Base-by-base conservation (phyloP, 805 yeast genomes). In the Jamesozyma rosinii region DNA sequence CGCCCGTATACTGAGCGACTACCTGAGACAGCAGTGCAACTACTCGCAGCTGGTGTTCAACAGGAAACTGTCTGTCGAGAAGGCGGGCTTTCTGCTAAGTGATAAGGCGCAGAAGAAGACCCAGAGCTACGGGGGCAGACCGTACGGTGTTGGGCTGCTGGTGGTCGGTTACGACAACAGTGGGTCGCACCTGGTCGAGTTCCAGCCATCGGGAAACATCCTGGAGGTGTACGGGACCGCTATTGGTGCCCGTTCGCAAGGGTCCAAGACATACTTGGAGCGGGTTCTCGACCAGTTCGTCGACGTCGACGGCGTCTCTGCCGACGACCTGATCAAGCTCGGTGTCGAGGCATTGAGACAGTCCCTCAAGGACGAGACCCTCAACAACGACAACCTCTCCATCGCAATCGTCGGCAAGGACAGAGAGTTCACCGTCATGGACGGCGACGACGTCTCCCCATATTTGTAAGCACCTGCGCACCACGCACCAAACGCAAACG, bases 171-270 rank as follows among this genome's bases (percentile, higher is more conserved):
- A 77, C 63, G 99, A 92, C 62, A 95, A 85, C 60, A 76, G 87
- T 26, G 98, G 98, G 13, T 83, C 97, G 8, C 98, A 92, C 65
- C 68, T 92, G 49, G 81, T 78, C 64, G 99, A 92, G 69, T 92
- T 92, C 67, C 90, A 85, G 61, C 98, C 99, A 15, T 82, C 95
- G 8, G 99, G 99, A 2, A 81, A 90, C 21, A 92, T 83, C 19
- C 71, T 88, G 55, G 97, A 92, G 65, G 84, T 89, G 61, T 77
- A 75, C 53, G 97, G 95, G 30, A 81, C 96, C 11, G 95, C 98
- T 31, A 87, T 92, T 58, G 99, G 99, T 38, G 97, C 99, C 9
- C 77, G 99, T 61, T 90, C 97, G 2, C 99, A 92, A 67, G 97
- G 97, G 40, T 97, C 96, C 14, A 79, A 95, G 69, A 92, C 99